Evolutionary conservation across 2,329 filamentous ascomycete genomes (phyloP), one percentile per base, ranked within the genome.

Genomic region (Lojkania enalia): DNA sequence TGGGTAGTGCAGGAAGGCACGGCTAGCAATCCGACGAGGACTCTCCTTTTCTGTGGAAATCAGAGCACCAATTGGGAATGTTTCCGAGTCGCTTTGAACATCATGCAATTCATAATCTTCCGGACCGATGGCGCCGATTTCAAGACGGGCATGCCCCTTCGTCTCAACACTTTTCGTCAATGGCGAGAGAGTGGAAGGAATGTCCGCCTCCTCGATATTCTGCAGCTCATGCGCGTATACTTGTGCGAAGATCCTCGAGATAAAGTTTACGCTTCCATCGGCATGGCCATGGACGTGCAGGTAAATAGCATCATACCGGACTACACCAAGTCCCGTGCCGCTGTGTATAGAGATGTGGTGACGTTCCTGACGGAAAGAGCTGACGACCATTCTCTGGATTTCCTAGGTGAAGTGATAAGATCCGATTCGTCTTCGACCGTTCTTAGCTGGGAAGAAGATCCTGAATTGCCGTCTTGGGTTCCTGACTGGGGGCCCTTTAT

Each of bases 1-100:
- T 49, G 42, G 46, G 35, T 49, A 27, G 46, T 49, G n/a, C 46
- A 49, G 30, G 46, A 49, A 32, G 42, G 31, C 4, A 19, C 37
- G 3, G 21, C 42, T 18, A 16, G 32, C 9, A 29, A 38, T 14
- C 27, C 42, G 15, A 16, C 13, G 16, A 32, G 38, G 14, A 42
- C 38, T 2, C 27, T 38, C 6, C 13, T 42, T 16, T 45, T 41
- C 23, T 44, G 38, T 20, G 46, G 46, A 11, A 33, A 12, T 14
- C 33, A 23, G 3, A 25, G 20, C 4, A 21, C 42, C 7, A 14
- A 41, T 19, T 49, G 46, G 38, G 13, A 6, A 6, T 13, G 31
- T 20, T 29, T 41, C 2, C 20, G 42, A 4, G 14, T 21, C 12
- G 20, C 40, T 9, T 21, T 29, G 5, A 5, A 29, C 13, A 27